A percentile compares a stretch with the other conserved stretches of the same genome.
phyloP scores from a whole-genome alignment of 345 rosid genomes.

The thale cress (Arabidopsis thaliana) region TAIR10.1 NC_003071.7:16497501-16498000 shows the following conservation, averaged over 20 bases:
- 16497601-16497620: slow-evolving; percentile 15
- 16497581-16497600: neutral
- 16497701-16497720: neutral
- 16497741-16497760: neutral
- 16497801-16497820: neutral
- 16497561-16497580: neutral
- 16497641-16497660: too few relatives aligned
- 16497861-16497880: neutral
- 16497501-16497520: neutral
- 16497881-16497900: neutral
- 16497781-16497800: neutral
- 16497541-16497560: slow-evolving; percentile 21
- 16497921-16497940: neutral
- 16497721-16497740: neutral
- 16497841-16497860: neutral
- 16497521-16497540: neutral
- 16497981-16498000: neutral
- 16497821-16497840: neutral
- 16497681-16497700: neutral
- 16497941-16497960: neutral
- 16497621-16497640: too few relatives aligned
- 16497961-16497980: neutral
- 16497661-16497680: neutral
- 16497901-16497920: neutral
- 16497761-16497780: neutral